Base-by-base conservation (phyloP, 1,284 basidiomycete genomes). In the Irpex rosettiformis region DNA sequence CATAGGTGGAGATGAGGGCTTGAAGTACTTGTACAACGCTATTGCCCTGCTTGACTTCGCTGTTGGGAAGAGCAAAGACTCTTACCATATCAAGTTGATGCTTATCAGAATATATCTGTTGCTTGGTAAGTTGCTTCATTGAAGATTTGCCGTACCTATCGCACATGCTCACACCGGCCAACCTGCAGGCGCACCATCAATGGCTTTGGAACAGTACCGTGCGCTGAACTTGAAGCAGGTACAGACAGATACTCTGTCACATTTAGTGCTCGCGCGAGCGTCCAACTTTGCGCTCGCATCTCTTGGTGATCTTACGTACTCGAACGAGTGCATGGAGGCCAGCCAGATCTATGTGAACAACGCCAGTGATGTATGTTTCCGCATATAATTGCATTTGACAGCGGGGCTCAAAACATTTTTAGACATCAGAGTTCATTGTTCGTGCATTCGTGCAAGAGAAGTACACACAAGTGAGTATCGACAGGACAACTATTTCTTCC, bases 161-260 rank as follows among this genome's bases (percentile, higher is more conserved):
- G 37, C 24, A 18, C 22, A 55, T 18, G 10, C 55, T 45, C 53
- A 48, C 65, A 30, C 55, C 52, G 24, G 4, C 18, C n/a, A 18
- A 25, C 29, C 40, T 48, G 53, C 59, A 93, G 90, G 85, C 61
- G 86, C 88, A 24, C 79, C 89, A 0, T 81, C 84, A 4, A 72
- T 85, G 55, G 86, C 88, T 1, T 65, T 93, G 61, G 85, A 91
- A 57, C 91, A 94, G 66, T 94, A 92, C 69, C 83, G 85, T 42
- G 74, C 76, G 22, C 79, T 94, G 75, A 82, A 85, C 59, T 76
- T 91, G 62, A 94, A 93, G 70, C 88, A 92, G 66, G 81, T 94
- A 25, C 93, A 95, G 70, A 81, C 86, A 60, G 93, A 95, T 67
- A 94, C 93, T 0, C 78, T 95, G 4, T 91, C 90, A 3, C 90